Evolutionary conservation across 208 protist species (phyloP).

Genomic region (Leishmania guyanensis): DNA sequence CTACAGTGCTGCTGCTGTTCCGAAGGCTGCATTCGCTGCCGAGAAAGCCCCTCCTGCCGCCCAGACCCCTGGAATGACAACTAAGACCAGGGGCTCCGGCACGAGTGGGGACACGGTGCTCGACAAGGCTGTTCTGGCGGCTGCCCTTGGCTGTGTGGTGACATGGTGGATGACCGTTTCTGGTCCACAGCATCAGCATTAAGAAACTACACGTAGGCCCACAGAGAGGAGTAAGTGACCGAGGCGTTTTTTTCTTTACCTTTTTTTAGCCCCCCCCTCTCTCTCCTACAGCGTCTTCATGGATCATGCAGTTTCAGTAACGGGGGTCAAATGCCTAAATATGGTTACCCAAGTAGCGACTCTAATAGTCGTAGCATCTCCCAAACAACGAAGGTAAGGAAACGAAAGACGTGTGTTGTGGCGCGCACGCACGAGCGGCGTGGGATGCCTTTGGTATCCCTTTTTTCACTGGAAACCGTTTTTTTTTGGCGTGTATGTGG

Average conservation of each 20-base stretch:
- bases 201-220: background rate
- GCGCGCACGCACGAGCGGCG: background rate
- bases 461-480: background rate
- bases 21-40: conserved; percentile 15
- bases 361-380: conserved; percentile 9
- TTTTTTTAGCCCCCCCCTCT: background rate
- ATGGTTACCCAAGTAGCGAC: background rate
- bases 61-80: conserved; percentile 40
- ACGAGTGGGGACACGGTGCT: conserved; percentile 62
- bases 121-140: conserved; percentile 69
- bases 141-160: conserved; percentile 35
- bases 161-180: conserved; percentile 68
- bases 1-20: conserved; percentile 14
- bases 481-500: too few species aligned
- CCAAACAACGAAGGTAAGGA: background rate
- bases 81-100: conserved; percentile 52
- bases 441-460: background rate
- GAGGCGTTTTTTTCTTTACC: too few species aligned
- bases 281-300: background rate
- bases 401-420: background rate
- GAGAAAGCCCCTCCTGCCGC: conserved; percentile 23
- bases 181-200: conserved; percentile 73
- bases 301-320: background rate
- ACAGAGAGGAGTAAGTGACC: background rate
- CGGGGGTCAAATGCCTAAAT: background rate